phyloP scores from a whole-genome alignment of 495 filamentous ascomycete genomes.

The Tetracladium setigerum region DNA sequence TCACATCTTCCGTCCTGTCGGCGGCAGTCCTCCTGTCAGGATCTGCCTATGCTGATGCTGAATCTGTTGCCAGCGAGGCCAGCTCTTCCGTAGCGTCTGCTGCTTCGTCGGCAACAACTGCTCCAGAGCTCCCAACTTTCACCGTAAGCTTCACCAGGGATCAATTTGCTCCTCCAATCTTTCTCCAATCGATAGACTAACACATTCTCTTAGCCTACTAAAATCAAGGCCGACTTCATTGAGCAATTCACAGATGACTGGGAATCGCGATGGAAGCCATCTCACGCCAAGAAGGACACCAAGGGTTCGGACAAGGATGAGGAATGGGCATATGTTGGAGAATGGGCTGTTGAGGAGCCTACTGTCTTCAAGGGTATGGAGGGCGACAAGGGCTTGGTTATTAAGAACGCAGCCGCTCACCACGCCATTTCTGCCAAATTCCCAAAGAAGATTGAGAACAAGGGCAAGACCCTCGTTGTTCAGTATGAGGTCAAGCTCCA shows the following conservation, averaged over 20 bases:
- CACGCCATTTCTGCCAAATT: constrained; percentile 99
- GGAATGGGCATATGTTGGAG: constrained; percentile 96
- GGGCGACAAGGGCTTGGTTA: constrained; percentile 91
- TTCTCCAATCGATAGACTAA: constrained; percentile 14
- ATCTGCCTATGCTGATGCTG: constrained; percentile 66
- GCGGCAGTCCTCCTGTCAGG: constrained; percentile 63
- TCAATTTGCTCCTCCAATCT: background rate
- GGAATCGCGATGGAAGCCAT: constrained; percentile 85
- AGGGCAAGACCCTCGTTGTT: constrained; percentile 91
- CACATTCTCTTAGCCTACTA: constrained; percentile 57
- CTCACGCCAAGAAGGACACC: constrained; percentile 89
- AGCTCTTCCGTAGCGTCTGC: constrained; percentile 27
- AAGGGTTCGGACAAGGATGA: constrained; percentile 67
- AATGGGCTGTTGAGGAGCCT: constrained; percentile 96
- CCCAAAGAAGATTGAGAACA: constrained; percentile 92
- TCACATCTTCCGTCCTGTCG: constrained; percentile 59
- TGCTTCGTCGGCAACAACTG: constrained; percentile 44
- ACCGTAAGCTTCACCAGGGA: constrained; percentile 54
- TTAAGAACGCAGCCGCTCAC: constrained; percentile 94
- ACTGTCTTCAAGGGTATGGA: constrained; percentile 87
- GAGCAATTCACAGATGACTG: constrained; percentile 98
- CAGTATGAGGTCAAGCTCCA: constrained; percentile 99
- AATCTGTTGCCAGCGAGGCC: constrained; percentile 44
- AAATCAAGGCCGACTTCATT: constrained; percentile 86
- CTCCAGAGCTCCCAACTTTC: constrained; percentile 67